Percentiles rank a stretch among this genome's conserved stretches.
These are phyloP conservation scores for Ampelomyces quisqualis DNA, from an alignment of 2,329 filamentous ascomycete species.

Conservation along the genomic window DNA sequence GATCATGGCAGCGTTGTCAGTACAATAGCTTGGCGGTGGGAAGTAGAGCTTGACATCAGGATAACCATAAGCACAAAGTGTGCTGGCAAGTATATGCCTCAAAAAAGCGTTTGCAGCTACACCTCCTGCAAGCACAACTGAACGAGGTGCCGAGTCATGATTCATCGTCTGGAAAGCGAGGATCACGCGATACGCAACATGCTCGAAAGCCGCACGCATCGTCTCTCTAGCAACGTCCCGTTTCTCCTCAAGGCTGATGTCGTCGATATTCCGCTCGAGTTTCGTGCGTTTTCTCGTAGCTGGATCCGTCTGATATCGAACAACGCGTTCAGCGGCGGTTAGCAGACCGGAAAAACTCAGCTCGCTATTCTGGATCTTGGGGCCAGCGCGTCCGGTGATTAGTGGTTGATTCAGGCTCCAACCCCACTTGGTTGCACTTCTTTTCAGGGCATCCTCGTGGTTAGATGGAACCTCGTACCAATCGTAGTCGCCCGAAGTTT, in stretches of 20 bases:
- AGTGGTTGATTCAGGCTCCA: conserved; percentile 74
- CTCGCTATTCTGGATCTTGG: conserved; percentile 34
- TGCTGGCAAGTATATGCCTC: conserved; percentile 62
- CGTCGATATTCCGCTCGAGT: conserved; percentile 31
- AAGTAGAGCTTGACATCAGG: conserved; percentile 63
- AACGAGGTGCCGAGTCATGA: conserved; percentile 2
- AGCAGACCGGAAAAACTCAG: conserved; percentile 68
- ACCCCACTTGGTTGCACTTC: conserved; percentile 52
- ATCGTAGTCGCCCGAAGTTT: conserved; percentile 35
- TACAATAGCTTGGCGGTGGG: conserved; percentile 78
- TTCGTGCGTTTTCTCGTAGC: conserved; percentile 32
- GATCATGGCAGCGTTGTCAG: conserved; percentile 97
- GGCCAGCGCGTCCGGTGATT: conserved; percentile 47
- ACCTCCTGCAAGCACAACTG: conserved; percentile 80
- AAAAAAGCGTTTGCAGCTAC: conserved; percentile 86
- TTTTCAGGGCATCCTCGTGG: conserved; percentile 60
- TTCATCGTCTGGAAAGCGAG: conserved; percentile 59
- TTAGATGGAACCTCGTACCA: conserved; percentile 60
- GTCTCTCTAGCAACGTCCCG: conserved; percentile 67
- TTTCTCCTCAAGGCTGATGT: conserved; percentile 61
- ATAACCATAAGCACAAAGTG: conserved; percentile 68
- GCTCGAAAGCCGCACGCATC: conserved; percentile 84
- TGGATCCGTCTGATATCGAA: conserved; percentile 44
- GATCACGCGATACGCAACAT: conserved; percentile 73
- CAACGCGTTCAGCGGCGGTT: conserved; percentile 62